These are phyloP conservation scores for Rhizopogon vulgaris DNA, from an alignment of 768 basidiomycete species.

Conservation along the genomic window DNA sequence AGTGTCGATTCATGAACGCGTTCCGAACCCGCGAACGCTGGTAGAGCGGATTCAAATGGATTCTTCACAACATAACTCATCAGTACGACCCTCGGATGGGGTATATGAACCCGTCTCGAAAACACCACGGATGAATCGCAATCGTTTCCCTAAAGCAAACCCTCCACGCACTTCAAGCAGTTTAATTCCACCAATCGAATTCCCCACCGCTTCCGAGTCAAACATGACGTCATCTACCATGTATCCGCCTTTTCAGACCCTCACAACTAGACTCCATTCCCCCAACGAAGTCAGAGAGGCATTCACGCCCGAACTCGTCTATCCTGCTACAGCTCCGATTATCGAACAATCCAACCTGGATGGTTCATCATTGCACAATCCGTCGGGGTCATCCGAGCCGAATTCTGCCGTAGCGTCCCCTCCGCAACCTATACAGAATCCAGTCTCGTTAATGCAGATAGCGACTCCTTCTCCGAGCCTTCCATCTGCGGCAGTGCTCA, in stretches of 20 bases:
- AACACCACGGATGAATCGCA: background rate
- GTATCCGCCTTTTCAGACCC: background rate
- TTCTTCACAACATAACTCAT: background rate
- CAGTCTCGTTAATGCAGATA: background rate
- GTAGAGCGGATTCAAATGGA: background rate
- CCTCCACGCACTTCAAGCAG: background rate
- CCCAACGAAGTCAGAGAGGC: background rate
- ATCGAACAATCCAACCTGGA: too few relatives aligned
- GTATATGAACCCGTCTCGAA: background rate
- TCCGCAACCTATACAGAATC: background rate
- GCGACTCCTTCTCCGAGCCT: background rate
- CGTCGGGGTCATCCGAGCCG: background rate
- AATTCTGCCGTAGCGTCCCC: background rate
- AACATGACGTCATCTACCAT: background rate
- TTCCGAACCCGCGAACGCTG: background rate
- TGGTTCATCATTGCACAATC: background rate
- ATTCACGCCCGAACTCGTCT: background rate
- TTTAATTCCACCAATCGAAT: conserved; percentile 27
- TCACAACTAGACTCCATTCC: background rate
- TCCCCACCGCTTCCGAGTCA: conserved; percentile 16
- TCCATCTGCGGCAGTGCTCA: background rate
- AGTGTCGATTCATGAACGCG: background rate
- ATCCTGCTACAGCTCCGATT: background rate
- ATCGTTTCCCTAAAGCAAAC: background rate
- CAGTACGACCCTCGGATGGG: background rate